These are phyloP conservation scores for Aspergillus homomorphus DNA, from an alignment of 495 filamentous ascomycete genomes.

Conservation along the genomic window DNA sequence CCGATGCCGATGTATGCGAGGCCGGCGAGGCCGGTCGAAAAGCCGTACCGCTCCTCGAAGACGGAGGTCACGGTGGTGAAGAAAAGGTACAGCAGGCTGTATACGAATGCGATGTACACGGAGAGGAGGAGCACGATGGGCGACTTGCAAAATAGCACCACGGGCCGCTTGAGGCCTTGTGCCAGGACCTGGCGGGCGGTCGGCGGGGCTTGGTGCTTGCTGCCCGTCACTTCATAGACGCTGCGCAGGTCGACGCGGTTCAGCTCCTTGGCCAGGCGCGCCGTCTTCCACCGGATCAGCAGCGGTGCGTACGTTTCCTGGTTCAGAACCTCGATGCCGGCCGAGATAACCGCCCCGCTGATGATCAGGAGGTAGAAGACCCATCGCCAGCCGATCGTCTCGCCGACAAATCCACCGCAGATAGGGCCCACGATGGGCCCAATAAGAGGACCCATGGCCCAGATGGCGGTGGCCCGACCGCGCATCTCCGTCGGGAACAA, in stretches of 20 bases:
- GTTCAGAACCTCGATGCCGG: constrained; percentile 36
- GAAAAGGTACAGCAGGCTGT: constrained; percentile 60
- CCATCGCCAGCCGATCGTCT: constrained; percentile 57
- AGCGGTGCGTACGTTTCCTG: constrained; percentile 67
- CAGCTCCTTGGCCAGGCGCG: not conserved
- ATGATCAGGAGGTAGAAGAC: constrained; percentile 50
- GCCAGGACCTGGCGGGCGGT: not conserved
- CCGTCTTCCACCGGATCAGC: constrained; percentile 46
- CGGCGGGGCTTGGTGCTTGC: not conserved
- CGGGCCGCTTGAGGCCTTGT: constrained; percentile 35
- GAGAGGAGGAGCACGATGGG: constrained; percentile 50
- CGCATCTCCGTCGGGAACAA: constrained; percentile 54
- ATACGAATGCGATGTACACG: constrained; percentile 56
- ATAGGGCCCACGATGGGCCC: constrained; percentile 34
- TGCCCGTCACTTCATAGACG: not conserved
- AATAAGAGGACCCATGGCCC: constrained; percentile 30
- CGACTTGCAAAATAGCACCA: constrained; percentile 40
- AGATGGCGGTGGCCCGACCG: constrained; percentile 59
- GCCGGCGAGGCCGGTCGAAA: constrained; percentile 31
- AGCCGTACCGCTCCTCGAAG: not conserved
- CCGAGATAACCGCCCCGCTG: constrained; percentile 30
- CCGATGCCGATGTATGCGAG: constrained; percentile 40
- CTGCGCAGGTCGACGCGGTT: not conserved
- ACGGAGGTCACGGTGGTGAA: constrained; percentile 21
- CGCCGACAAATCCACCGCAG: constrained; percentile 51